A percentile compares a stretch with the other conserved stretches of the same genome.
Evolutionary conservation across 257 asterid species (phyloP).

Genomic region (Sherardia arvensis): DNA sequence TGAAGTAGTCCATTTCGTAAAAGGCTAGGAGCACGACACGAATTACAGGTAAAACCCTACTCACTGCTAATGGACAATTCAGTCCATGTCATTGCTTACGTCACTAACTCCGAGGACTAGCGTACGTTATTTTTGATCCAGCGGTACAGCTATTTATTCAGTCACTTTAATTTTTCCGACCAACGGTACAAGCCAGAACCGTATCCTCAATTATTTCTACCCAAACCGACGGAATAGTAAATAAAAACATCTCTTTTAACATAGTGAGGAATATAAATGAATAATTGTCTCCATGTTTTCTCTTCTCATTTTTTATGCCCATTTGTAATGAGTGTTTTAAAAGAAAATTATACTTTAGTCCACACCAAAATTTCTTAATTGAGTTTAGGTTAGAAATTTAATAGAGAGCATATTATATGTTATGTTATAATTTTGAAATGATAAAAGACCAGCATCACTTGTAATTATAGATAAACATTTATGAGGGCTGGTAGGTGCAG

Average conservation of each 20-base stretch:
- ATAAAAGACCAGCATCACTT: too few species aligned
- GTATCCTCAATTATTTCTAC: neutral
- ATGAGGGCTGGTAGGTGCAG: too few species aligned
- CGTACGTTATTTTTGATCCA: neutral
- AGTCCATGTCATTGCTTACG: neutral
- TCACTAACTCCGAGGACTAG: neutral
- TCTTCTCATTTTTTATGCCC: neutral
- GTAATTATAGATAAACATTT: too few species aligned
- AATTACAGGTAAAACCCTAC: too few species aligned
- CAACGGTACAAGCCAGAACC: neutral
- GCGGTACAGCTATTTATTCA: neutral
- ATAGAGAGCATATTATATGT: too few species aligned
- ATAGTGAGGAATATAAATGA: neutral
- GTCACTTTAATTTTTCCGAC: neutral
- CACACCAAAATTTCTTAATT: too few species aligned
- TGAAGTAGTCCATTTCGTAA: too few species aligned
- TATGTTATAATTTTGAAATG: too few species aligned
- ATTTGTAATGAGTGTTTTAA: neutral
- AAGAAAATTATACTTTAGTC: too few species aligned
- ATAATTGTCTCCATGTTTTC: neutral
- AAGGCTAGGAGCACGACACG: too few species aligned
- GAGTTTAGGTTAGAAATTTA: too few species aligned
- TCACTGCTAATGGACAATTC: too few species aligned
- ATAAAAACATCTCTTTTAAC: neutral
- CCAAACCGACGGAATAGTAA: neutral